Base-by-base conservation (phyloP, 495 filamentous ascomycete genomes). In the Tetracladium marchalianum region DNA sequence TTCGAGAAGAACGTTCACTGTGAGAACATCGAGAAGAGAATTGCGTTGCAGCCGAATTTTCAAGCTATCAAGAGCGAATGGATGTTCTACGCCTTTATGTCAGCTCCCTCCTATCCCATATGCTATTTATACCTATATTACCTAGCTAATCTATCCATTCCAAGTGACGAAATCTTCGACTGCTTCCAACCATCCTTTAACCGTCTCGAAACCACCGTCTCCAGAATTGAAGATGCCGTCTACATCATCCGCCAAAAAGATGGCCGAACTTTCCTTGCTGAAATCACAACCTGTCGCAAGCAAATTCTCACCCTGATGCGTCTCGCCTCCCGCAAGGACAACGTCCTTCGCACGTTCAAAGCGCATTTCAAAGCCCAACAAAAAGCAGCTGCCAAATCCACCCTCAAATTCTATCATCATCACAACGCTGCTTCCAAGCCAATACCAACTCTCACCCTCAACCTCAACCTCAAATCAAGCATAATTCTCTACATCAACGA, bases 61-160 rank as follows among this genome's bases (percentile, higher is more conserved):
- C 81, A 95, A 49, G 77, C 84, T 7, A 71, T 97, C 33, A 90
- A 84, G 43, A 87, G 86, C 51, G 90, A 97, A 62, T 97, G 90
- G 90, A 90, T 96, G 48, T 96, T 90, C 67, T 97, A 97, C 55
- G 92, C 92, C 35, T 79, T 96, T 65, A 95, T 95, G 83, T 87
- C 67, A 74, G 81, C 69, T 39, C 19, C 17, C 33, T 11, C 27
- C 19, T 53, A 24, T 31, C 38, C 17, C 9, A 32, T 2, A 7
- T 18, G 1, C 34, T 41, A 0, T 11, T 52, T n/a, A n/a, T n/a
- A n/a, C 24, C 13, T 6, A 11, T 8, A 8, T 11, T 50, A 50
- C 33, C 31, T n/a, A n/a, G 19, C 11, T n/a, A 12, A 12, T 11
- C 54, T 73, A 59, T 66, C 43, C 8, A 17, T 19, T 5, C 17